A percentile compares a stretch with the other conserved stretches of the same genome.
phyloP scores from a whole-genome alignment of 345 rosid genomes.

The Turritis glabra region DNA sequence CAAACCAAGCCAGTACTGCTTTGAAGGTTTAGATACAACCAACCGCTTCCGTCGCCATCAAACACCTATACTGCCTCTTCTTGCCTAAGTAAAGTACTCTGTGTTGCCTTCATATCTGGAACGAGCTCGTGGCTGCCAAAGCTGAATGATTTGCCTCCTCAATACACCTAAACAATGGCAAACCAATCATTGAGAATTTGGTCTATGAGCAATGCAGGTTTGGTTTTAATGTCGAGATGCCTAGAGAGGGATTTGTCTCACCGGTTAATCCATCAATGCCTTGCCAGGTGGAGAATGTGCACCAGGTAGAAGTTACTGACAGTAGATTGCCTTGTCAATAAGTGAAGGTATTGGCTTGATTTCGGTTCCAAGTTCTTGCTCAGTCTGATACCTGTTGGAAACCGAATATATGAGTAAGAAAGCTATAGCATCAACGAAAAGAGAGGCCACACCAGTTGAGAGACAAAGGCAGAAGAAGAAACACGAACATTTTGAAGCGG shows the following conservation, averaged over 20 bases:
- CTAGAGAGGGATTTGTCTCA: slow-evolving; percentile 18
- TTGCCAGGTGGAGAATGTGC: slow-evolving; percentile 17
- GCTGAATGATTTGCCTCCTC: slow-evolving; percentile 37
- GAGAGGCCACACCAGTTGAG: background rate
- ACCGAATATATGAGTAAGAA: slow-evolving; percentile 2
- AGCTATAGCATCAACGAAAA: background rate
- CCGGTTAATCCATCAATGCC: slow-evolving; percentile 12
- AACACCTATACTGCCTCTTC: slow-evolving; percentile 10
- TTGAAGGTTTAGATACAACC: slow-evolving; percentile 7
- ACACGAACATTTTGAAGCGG: slow-evolving; percentile 85
- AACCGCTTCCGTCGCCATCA: slow-evolving; percentile 3
- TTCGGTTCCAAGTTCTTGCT: slow-evolving; percentile 99
- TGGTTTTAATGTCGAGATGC: background rate
- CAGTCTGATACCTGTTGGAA: slow-evolving; percentile 87
- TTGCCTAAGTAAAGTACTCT: slow-evolving; percentile 18
- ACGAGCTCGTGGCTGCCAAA: slow-evolving; percentile 35
- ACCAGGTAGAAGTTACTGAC: slow-evolving; percentile 52
- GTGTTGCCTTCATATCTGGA: slow-evolving; percentile 31
- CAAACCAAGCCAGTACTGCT: slow-evolving; percentile 8
- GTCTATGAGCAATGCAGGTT: slow-evolving; percentile 3
- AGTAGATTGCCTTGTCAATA: slow-evolving; percentile 93
- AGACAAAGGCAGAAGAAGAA: background rate
- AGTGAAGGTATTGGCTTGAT: slow-evolving; percentile 98
- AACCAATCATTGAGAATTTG: background rate
- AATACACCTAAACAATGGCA: slow-evolving; percentile 21